Percentiles rank a stretch among this genome's conserved stretches.
phyloP scores from a whole-genome alignment of 768 basidiomycete genomes.

The Tricholoma sp. region DNA sequence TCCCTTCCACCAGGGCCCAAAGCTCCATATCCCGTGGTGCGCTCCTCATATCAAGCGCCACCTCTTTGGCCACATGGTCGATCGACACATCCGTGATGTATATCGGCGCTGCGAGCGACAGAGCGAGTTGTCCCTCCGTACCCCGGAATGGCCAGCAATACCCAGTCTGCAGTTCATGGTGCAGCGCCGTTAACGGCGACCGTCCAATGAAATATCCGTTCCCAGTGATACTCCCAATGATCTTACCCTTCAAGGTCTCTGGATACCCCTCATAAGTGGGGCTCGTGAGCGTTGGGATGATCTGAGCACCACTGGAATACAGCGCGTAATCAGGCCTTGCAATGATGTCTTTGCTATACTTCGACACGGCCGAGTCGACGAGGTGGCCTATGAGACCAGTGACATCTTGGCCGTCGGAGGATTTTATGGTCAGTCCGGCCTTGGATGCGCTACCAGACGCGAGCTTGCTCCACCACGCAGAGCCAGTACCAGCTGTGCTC shows the following conservation, averaged over 20 bases:
- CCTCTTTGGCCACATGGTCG: slow-evolving; percentile 82
- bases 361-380: slow-evolving; percentile 70
- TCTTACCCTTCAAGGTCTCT: slow-evolving; percentile 37
- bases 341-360: slow-evolving; percentile 68
- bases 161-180: slow-evolving; percentile 78
- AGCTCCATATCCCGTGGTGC: slow-evolving; percentile 87
- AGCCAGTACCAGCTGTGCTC: slow-evolving; percentile 26
- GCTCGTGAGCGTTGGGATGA: slow-evolving; percentile 82
- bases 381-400: slow-evolving; percentile 67
- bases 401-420: slow-evolving; percentile 67
- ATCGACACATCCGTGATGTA: slow-evolving; percentile 74
- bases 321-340: slow-evolving; percentile 84
- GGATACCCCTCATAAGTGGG: slow-evolving; percentile 69
- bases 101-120: slow-evolving; percentile 72
- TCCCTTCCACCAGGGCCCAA: slow-evolving; percentile 87
- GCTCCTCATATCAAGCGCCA: slow-evolving; percentile 74
- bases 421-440: slow-evolving; percentile 58
- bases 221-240: slow-evolving; percentile 57
- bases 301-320: slow-evolving; percentile 72
- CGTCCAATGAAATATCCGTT: slow-evolving; percentile 63
- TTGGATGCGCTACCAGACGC: slow-evolving; percentile 36
- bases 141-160: slow-evolving; percentile 94
- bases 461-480: slow-evolving; percentile 73
- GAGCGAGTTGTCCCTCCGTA: slow-evolving; percentile 72
- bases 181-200: slow-evolving; percentile 82